phyloP scores from a whole-genome alignment of 176 grass and related monocot species.

The Chrysopogon serrulatus region DNA sequence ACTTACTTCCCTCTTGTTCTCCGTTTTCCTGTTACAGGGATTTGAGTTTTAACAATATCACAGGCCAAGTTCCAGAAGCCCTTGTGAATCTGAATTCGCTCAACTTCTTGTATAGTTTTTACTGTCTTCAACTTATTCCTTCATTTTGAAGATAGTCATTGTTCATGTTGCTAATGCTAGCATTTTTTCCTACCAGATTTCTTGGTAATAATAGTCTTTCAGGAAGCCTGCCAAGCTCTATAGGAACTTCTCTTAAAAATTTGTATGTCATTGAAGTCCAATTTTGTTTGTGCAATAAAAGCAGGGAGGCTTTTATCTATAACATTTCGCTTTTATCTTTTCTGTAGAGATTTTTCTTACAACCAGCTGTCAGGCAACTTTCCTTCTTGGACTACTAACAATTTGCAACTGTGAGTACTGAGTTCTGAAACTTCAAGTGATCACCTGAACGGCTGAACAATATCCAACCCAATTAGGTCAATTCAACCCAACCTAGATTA shows the following conservation, averaged over 20 bases:
- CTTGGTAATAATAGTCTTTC: constrained; percentile 83
- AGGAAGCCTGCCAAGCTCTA: constrained; percentile 62
- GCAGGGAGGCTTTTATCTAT: not conserved
- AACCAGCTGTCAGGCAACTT: constrained; percentile 76
- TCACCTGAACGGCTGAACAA: not conserved
- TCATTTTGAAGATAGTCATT: not conserved
- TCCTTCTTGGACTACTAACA: constrained; percentile 65
- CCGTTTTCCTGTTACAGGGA: constrained; percentile 39
- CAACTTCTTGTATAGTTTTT: constrained; percentile 38
- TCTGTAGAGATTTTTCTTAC: constrained; percentile 83
- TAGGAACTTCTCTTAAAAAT: constrained; percentile 33
- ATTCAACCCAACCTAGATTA: not conserved
- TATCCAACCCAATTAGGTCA: not conserved
- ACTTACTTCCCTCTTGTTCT: not conserved
- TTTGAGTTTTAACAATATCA: constrained; percentile 93
- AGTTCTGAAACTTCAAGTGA: not conserved
- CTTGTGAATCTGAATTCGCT: constrained; percentile 52
- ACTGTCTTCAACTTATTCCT: not conserved
- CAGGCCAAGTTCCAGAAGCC: constrained; percentile 52
- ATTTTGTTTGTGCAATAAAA: constrained; percentile 15
- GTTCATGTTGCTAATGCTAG: constrained; percentile 1
- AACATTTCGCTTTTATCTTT: not conserved
- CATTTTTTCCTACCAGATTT: constrained; percentile 45
- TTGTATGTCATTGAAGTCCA: constrained; percentile 40
- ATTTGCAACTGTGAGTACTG: constrained; percentile 60